Base-by-base conservation (phyloP, 2,329 filamentous ascomycete genomes). In the Myriosclerotinia curreyana region DNA sequence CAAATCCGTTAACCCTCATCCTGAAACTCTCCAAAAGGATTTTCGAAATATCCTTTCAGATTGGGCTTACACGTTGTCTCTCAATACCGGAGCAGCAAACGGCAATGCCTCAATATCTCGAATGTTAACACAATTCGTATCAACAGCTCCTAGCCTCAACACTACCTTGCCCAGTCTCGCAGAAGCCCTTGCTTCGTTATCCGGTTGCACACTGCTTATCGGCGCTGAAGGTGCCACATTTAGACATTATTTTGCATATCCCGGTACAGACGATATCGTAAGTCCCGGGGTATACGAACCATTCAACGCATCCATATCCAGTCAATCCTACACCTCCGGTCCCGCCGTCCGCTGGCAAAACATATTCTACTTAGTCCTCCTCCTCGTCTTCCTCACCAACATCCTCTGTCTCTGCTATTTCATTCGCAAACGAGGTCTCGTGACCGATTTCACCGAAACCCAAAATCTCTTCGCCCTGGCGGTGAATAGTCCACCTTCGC, bases 391-490 rank as follows among this genome's bases (percentile, higher is more conserved):
- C 70, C 67, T 83, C 31, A 84, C 89, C 70, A 92, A 90, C 72
- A 65, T 87, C 34, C 77, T 87, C 48, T 89, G 88, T 64, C 77
- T 91, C 0, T 71, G 78, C 2, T 92, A 91, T 75, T 74, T 88
- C 59, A 72, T 83, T 54, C 79, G 82, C 67, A 73, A 78, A 7
- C 78, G 78, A 0, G 83, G 84, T 0, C 81, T 91, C 28, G 84
- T 94, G 9, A 92, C 88, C 0, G 91, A 94, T 76, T 92, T 89
- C 72, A 90, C 86, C 0, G 90, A 94, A 71, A 88, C 90, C 0
- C 85, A 88, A 62, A 92, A 92, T 72, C 77, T 92, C 2, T 92
- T 93, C 70, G 80, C 86, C 0, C 76, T 92, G 0, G 87, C 89
- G 2, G 79, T 93, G 60, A 92, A 92, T 71, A 83, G 79, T 34